Base-by-base conservation (phyloP, 164 flowering plant species). In the Houttuynia cordata region DNA sequence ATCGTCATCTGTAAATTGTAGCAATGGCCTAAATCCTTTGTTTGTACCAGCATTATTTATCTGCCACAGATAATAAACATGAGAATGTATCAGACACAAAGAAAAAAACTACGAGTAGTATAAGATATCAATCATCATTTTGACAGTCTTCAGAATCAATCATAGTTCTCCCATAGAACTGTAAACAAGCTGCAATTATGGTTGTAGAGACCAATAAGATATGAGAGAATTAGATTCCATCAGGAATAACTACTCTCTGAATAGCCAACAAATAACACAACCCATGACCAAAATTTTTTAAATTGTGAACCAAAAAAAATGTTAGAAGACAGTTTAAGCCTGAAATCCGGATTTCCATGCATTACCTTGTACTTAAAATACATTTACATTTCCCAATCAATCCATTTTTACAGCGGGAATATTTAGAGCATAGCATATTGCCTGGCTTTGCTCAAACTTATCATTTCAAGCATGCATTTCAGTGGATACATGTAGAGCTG, bases 21-120 rank as follows among this genome's bases (percentile, higher is more conserved):
- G 69, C 71, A 92, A 78, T 13, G 98, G 98, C 65, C 96, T 80
- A 64, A 92, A 92, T 22, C 96, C 98, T 80, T 92, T 92, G 68
- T 89, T 92, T 47, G 84, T 79, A 56, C 98, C 98, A 25, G 98
- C 98, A 75, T 92, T 92, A 59, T 92, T 92, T 59, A 92, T 88
- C 98, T 89, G 88, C 59, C 37, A 60, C 67, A 70, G 39, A 60
- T 42, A 17, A 49, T 56, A 23, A 59, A 68, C 24, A 63, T 50
- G n/a, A 20, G 12, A 23, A 34, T 18, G n/a, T 34, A 25, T 73
- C 22, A 73, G 57, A 51, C 63, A 49, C 45, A 56, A 45, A 2
- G 24, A n/a, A 24, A 51, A 2, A 5, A 56, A 34, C n/a, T n/a
- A n/a, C n/a, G n/a, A 37, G 17, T 15, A 53, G 30, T 23, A 25